Evolutionary conservation across 768 basidiomycete species (phyloP), one percentile per base, ranked within the genome.

Genomic region (Melanogaster broomeanus): DNA sequence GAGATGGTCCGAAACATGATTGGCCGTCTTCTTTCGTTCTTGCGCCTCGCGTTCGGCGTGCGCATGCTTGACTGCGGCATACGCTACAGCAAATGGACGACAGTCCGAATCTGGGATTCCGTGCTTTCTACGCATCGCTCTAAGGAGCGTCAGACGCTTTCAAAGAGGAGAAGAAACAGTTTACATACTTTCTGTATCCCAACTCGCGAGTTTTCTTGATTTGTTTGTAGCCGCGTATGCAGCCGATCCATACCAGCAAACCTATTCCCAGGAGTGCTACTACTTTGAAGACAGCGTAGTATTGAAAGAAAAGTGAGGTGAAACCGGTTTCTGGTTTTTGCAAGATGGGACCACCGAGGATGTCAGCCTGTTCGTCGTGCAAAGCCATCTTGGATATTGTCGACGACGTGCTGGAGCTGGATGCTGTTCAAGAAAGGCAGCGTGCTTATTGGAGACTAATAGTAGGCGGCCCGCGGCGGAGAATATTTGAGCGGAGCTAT

Each of bases 71-170:
- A 83, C 85, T 51, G 87, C 88, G 57, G 88, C 81, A 69, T 88
- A 90, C n/a, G 90, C 91, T 56, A 92, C 87, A 66, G 87, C 88
- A 77, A 93, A 93, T 12, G 90, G 88, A 28, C 90, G 78, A 56
- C 83, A 77, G 74, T 93, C 90, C 51, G 76, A 77, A 74, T 93
- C 90, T 16, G 90, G 91, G 53, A 93, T 93, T 41, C 90, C 91
- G 63, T 90, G 82, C 70, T 80, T 77, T 57, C 90, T 75, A 53
- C 90, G 82, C 76, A 84, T 83, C 56, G 83, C 77, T 60, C 88
- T 90, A 57, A 33, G 51, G 52, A 30, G 53, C 51, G 48, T 66
- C 30, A 65, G 60, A 53, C 9, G 30, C 9, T 24, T 9, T 25
- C 19, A 53, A 43, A 54, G 42, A 24, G 38, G 30, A 25, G 31